Percentiles rank a stretch among this genome's conserved stretches.
phyloP scores from a whole-genome alignment of 257 asterid species.

The Solanum neorickii region DNA sequence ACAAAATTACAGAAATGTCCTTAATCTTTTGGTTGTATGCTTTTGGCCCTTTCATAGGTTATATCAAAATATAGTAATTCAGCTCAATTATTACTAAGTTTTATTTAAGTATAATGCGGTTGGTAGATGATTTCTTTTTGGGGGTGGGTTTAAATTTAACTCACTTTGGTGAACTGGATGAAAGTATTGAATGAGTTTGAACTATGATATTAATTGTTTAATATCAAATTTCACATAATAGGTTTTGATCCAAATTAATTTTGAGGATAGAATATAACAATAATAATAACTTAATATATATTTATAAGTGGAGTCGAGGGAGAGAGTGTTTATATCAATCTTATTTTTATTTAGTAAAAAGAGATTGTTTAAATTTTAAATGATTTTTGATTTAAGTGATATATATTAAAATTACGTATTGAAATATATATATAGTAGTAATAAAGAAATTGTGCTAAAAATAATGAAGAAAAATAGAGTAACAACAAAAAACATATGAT shows the following conservation, averaged over 20 bases:
- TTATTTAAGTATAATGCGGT: neutral
- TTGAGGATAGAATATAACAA: neutral
- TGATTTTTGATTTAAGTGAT: too few species aligned
- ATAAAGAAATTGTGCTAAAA: too few species aligned
- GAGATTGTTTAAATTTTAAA: too few species aligned
- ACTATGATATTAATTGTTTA: neutral
- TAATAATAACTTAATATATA: too few species aligned
- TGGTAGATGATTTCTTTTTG: neutral
- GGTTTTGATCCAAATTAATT: neutral
- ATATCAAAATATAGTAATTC: neutral
- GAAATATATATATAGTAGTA: too few species aligned
- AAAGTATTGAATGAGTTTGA: neutral
- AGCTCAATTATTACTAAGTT: neutral
- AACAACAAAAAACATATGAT: too few species aligned
- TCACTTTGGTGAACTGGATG: neutral
- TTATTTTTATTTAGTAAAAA: too few species aligned
- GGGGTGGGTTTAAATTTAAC: too few species aligned
- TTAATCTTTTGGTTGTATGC: neutral
- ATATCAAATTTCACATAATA: neutral
- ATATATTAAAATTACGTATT: too few species aligned
- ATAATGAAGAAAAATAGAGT: too few species aligned
- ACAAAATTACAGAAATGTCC: conserved; percentile 4
- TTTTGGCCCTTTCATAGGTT: neutral
- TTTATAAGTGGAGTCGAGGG: too few species aligned
- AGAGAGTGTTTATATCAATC: accelerated